phyloP scores from a whole-genome alignment of 2,329 filamentous ascomycete species.

The Seiridium unicorne region DNA sequence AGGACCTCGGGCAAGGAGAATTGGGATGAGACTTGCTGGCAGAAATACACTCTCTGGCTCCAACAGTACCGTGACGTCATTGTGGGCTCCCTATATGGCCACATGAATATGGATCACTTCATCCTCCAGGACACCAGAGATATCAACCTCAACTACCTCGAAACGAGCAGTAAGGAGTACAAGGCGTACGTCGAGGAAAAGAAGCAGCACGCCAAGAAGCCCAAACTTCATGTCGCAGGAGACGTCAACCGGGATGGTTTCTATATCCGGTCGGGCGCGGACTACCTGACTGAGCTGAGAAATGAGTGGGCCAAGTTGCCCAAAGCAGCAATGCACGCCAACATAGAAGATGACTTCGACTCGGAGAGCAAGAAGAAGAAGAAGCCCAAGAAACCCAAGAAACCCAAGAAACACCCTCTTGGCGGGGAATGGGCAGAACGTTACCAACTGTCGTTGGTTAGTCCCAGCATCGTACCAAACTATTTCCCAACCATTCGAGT shows the following conservation, averaged over 20 bases:
- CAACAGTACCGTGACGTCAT: conserved; percentile 90
- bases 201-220: conserved; percentile 32
- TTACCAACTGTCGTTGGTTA: conserved; percentile 77
- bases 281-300: conserved; percentile 79
- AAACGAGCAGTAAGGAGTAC: conserved; percentile 25
- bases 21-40: conserved; percentile 98
- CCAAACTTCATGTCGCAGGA: neutral
- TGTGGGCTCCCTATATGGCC: conserved; percentile 76
- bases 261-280: conserved; percentile 63
- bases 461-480: conserved; percentile 87
- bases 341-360: conserved; percentile 16
- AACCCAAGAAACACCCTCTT: conserved; percentile 54
- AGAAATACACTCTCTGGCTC: conserved; percentile 92
- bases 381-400: conserved; percentile 24
- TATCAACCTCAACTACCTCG: conserved; percentile 57
- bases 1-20: conserved; percentile 78
- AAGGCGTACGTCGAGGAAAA: conserved; percentile 2
- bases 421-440: conserved; percentile 82
- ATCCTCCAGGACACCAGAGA: conserved; percentile 83
- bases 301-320: conserved; percentile 77
- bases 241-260: conserved; percentile 32
- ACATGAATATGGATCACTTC: conserved; percentile 99
- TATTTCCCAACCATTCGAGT: conserved; percentile 88
- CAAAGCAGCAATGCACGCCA: conserved; percentile 34
- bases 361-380: conserved; percentile 42